Conservation (phyloP, 306 rosid genomes). For the Astragalus membranaceus region DNA sequence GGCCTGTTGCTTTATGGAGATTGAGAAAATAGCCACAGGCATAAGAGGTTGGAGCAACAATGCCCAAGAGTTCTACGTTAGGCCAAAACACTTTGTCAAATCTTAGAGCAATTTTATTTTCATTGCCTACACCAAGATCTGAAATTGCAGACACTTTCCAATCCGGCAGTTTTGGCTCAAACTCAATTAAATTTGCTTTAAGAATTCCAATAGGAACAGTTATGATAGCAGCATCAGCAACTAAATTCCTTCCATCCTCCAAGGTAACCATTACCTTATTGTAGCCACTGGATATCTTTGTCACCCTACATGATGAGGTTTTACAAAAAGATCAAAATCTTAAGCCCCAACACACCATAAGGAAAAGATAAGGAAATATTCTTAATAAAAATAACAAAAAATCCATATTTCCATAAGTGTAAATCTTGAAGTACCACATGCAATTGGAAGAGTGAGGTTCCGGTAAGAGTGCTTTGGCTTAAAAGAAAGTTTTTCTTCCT, state of each 20-base stretch:
- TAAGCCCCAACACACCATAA: neutral
- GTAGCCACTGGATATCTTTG: slow-evolving; percentile 44
- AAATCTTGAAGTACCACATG: neutral
- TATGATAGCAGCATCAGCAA: slow-evolving; percentile 46
- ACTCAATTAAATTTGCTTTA: slow-evolving; percentile 63
- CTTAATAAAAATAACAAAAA: neutral
- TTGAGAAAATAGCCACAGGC: slow-evolving; percentile 74
- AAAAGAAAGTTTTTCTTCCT: neutral
- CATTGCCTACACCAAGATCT: slow-evolving; percentile 78
- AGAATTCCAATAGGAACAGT: slow-evolving; percentile 68
- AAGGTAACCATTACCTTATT: slow-evolving; percentile 55
- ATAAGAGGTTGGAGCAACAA: slow-evolving; percentile 61
- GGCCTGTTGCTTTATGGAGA: slow-evolving; percentile 75
- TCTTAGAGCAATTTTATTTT: slow-evolving; percentile 62
- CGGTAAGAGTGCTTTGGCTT: neutral
- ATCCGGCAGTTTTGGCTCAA: slow-evolving; percentile 58
- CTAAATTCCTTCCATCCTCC: slow-evolving; percentile 50
- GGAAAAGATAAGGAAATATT: neutral
- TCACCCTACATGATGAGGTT: slow-evolving; percentile 31
- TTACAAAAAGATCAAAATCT: slow-evolving; percentile 18
- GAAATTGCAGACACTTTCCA: slow-evolving; percentile 69
- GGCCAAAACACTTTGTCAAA: slow-evolving; percentile 71
- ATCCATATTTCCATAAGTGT: neutral
- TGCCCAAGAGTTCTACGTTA: slow-evolving; percentile 58
- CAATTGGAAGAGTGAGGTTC: neutral